phyloP scores from a whole-genome alignment of 805 yeast species.

The Candida montana region DNA sequence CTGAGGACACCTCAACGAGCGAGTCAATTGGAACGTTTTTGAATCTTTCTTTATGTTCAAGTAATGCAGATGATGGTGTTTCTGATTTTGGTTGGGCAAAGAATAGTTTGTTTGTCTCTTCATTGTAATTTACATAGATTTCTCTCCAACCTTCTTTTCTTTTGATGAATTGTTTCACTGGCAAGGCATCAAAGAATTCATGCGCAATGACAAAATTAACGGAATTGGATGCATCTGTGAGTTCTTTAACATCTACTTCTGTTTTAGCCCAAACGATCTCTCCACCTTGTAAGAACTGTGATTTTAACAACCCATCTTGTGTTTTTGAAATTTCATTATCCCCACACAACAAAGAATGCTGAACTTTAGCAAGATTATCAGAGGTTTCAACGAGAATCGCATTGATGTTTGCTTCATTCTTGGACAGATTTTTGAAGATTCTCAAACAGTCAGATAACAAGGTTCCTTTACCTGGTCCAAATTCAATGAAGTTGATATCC shows the following conservation, averaged over 20 bases:
- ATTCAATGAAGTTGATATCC: conserved; percentile 56
- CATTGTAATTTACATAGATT: conserved; percentile 52
- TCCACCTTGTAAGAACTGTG: conserved; percentile 39
- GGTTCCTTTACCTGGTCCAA: conserved; percentile 86
- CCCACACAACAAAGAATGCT: conserved; percentile 45
- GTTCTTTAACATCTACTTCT: conserved; percentile 38
- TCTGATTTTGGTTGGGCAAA: conserved; percentile 52
- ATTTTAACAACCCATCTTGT: conserved; percentile 14
- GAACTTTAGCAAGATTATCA: conserved; percentile 53
- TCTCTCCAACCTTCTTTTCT: conserved; percentile 77
- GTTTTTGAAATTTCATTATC: conserved; percentile 5
- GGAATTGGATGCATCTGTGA: conserved; percentile 4
- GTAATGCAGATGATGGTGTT: conserved; percentile 58
- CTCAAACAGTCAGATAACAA: conserved; percentile 60
- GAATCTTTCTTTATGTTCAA: conserved; percentile 46
- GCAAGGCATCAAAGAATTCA: conserved; percentile 84
- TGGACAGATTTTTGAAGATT: conserved; percentile 38
- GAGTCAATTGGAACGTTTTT: conserved; percentile 48
- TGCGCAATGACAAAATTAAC: conserved; percentile 73
- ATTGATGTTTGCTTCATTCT: conserved; percentile 25
- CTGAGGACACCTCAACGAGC: conserved; percentile 70
- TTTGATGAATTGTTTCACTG: conserved; percentile 62
- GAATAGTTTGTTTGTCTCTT: conserved; percentile 36
- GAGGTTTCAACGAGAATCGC: conserved; percentile 69
- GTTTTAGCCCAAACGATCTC: conserved; percentile 56